Base-by-base conservation (phyloP, 805 yeast species). In the Yarrowia deformans region DNA sequence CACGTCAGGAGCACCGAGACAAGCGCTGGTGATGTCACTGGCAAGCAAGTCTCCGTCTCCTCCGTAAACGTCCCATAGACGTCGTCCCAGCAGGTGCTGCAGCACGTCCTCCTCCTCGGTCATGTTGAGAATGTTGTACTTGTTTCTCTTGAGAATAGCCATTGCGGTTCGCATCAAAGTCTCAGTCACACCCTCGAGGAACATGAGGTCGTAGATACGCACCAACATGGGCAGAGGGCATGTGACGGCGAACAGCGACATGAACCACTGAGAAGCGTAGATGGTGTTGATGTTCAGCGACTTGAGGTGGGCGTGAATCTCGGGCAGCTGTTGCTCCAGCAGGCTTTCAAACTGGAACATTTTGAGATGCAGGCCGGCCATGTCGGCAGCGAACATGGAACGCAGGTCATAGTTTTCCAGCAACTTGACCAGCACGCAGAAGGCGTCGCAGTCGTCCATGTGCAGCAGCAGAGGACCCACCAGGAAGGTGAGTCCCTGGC, bases 401-500 rank as follows among this genome's bases (percentile, higher is more conserved):
- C 87, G 75, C 77, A 88, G 81, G 70, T 79, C 85, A 72, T 87
- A 87, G 60, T 84, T 79, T 71, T 87, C 89, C 88, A 88, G 85
- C 46, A 87, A 79, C 56, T 83, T 82, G 35, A 86, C 83, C 70
- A 88, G 78, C 12, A 81, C 75, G 81, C 87, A 77, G 83, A 87
- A 18, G 82, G 87, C 72, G 79, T 77, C 75, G 75, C 81, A 72
- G 56, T 78, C 80, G 54, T 74, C 74, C 76, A 80, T 80, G 69
- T 82, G 83, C 73, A 81, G 81, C 70, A 84, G 80, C 46, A 87
- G 77, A 5, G 87, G 86, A 1, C 89, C 90, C 13, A 87, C 89
- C 55, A 87, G 78, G 73, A 88, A 88, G 34, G 88, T 82, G 19
- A 88, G 78, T 8, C 91, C 91, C 75, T 87, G 91, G 75, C 91